These are phyloP conservation scores for Cicer chorassanicum DNA, from an alignment of 306 rosid species.

Conservation along the genomic window DNA sequence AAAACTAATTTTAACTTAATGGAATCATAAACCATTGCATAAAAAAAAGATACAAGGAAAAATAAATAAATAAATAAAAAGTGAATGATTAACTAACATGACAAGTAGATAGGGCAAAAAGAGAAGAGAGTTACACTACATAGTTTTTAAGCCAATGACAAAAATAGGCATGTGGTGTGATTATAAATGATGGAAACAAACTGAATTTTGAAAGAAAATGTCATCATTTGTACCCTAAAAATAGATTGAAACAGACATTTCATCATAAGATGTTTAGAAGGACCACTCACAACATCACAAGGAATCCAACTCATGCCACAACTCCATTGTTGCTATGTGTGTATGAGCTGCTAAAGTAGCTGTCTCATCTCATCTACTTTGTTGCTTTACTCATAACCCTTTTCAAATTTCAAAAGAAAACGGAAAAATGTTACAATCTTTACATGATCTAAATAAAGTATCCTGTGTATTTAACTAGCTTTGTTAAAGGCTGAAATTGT, in stretches of 20 bases:
- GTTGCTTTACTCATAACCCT: slow-evolving; percentile 54
- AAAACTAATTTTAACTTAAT: background rate
- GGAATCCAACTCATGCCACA: slow-evolving; percentile 41
- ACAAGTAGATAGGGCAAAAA: background rate
- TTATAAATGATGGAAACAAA: slow-evolving; percentile 33
- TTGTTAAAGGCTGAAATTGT: slow-evolving; percentile 1
- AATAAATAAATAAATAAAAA: background rate
- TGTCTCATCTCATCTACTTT: slow-evolving; percentile 53
- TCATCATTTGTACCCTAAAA: slow-evolving; percentile 34
- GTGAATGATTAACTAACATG: background rate
- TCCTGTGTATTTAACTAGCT: background rate
- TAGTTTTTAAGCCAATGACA: slow-evolving; percentile 26
- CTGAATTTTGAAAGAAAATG: slow-evolving; percentile 29
- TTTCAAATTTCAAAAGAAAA: slow-evolving; percentile 42
- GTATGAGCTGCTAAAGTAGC: slow-evolving; percentile 48
- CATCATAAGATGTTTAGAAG: slow-evolving; percentile 32
- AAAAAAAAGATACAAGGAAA: background rate
- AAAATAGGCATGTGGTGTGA: slow-evolving; percentile 30
- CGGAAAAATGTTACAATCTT: slow-evolving; percentile 12
- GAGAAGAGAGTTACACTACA: background rate
- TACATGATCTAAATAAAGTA: slow-evolving; percentile 34
- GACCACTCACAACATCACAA: slow-evolving; percentile 58
- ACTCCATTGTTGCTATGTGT: slow-evolving; percentile 44
- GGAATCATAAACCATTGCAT: background rate
- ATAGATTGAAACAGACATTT: slow-evolving; percentile 56